Percentiles rank a stretch among this genome's conserved stretches.
phyloP scores from a whole-genome alignment of 805 yeast genomes.

The Saturnispora halmiae region DNA sequence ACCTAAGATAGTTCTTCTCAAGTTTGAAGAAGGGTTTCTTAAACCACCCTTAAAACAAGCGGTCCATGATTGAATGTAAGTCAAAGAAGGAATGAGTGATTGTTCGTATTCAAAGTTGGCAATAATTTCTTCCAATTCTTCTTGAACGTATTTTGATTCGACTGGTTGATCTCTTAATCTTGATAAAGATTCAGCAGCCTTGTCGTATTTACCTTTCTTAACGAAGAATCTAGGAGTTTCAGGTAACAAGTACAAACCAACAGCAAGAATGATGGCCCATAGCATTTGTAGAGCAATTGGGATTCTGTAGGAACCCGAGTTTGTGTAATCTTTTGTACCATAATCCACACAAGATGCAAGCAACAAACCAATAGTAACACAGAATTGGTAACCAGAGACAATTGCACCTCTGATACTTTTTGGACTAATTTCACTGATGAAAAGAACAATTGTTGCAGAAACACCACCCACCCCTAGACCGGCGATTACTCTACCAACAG shows the following conservation, averaged over 20 bases:
- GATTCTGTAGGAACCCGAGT: constrained; percentile 57
- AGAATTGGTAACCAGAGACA: constrained; percentile 59
- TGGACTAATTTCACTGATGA: constrained; percentile 72
- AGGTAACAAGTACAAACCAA: constrained; percentile 57
- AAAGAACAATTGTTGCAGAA: constrained; percentile 67
- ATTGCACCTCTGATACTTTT: constrained; percentile 69
- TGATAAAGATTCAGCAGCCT: constrained; percentile 47
- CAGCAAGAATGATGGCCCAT: constrained; percentile 51
- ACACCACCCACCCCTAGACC: constrained; percentile 73
- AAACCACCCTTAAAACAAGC: constrained; percentile 37
- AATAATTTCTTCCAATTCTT: constrained; percentile 40
- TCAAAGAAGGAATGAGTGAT: constrained; percentile 26
- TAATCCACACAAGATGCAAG: constrained; percentile 63
- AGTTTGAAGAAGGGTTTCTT: constrained; percentile 28
- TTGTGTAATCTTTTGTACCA: constrained; percentile 46
- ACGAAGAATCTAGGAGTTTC: constrained; percentile 69
- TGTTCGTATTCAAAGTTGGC: constrained; percentile 41
- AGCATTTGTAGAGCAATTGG: constrained; percentile 65
- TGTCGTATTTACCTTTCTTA: constrained; percentile 42
- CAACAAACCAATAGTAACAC: constrained; percentile 58
- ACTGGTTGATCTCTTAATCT: constrained; percentile 43
- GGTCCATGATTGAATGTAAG: constrained; percentile 31
- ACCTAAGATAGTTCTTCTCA: constrained; percentile 36
- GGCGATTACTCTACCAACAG: constrained; percentile 59
- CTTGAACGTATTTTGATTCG: constrained; percentile 37